phyloP scores from a whole-genome alignment of 2,329 filamentous ascomycete species.

The Penicillium nordicum region DNA sequence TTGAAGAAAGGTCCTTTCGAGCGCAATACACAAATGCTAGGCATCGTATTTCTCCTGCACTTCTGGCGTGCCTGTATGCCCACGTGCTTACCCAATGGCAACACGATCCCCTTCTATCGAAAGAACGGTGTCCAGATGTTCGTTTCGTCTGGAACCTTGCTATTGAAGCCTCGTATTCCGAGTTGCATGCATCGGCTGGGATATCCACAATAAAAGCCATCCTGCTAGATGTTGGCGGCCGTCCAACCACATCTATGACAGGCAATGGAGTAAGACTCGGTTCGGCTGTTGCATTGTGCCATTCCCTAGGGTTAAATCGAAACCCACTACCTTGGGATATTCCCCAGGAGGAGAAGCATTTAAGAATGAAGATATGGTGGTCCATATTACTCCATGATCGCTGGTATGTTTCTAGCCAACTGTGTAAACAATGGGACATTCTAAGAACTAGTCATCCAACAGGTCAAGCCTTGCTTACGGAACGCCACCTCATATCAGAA shows the following conservation, averaged over 20 bases:
- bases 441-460: neutral
- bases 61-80: constrained; percentile 53
- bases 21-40: constrained; percentile 41
- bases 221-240: constrained; percentile 53
- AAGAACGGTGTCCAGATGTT: constrained; percentile 47
- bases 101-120: constrained; percentile 34
- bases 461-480: constrained; percentile 55
- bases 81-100: constrained; percentile 53
- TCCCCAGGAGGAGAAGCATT: constrained; percentile 48
- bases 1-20: constrained; percentile 51
- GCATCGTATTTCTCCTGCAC: constrained; percentile 49
- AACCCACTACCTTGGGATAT: constrained; percentile 54
- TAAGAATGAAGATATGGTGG: constrained; percentile 58
- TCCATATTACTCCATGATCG: constrained; percentile 53
- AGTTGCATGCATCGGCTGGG: constrained; percentile 52
- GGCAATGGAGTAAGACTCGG: constrained; percentile 54
- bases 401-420: constrained; percentile 42
- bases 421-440: neutral
- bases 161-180: constrained; percentile 53
- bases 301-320: constrained; percentile 55
- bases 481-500: constrained; percentile 50
- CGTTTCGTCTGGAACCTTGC: constrained; percentile 59
- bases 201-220: constrained; percentile 54
- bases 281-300: constrained; percentile 51
- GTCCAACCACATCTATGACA: constrained; percentile 54